Percentiles rank a stretch among this genome's conserved stretches.
These are phyloP conservation scores for Quercus aquifolioides DNA, from an alignment of 306 rosid species.

Conservation along the genomic window DNA sequence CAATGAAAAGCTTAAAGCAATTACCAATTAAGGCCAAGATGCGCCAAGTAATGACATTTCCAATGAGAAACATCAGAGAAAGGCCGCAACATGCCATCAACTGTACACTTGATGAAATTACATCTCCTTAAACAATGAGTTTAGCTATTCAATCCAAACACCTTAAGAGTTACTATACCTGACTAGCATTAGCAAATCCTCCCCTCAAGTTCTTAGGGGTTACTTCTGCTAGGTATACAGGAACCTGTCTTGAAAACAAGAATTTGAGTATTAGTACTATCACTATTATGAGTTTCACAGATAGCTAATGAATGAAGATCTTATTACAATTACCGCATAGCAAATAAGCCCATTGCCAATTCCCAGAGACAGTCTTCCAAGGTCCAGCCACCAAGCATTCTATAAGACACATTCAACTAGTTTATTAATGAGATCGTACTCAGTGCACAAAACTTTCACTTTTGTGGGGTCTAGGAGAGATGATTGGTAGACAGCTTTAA, in stretches of 20 bases:
- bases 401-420: conserved; percentile 23
- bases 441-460: no score
- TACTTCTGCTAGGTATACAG: conserved; percentile 70
- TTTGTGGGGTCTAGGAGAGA: no score
- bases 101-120: conserved; percentile 23
- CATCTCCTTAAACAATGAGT: conserved; percentile 5
- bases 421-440: no score
- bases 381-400: conserved; percentile 73
- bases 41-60: conserved; percentile 55
- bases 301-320: background rate
- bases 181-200: conserved; percentile 56
- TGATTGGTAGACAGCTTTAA: no score
- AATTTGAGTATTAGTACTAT: background rate
- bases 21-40: conserved; percentile 52
- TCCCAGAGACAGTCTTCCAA: conserved; percentile 76
- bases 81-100: conserved; percentile 58
- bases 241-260: conserved; percentile 43
- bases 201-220: conserved; percentile 71
- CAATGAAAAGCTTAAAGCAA: background rate
- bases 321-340: conserved; percentile 49
- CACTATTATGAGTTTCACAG: background rate
- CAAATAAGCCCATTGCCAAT: conserved; percentile 76
- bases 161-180: conserved; percentile 27
- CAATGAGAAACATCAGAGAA: conserved; percentile 58
- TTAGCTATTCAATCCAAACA: background rate